Evolutionary conservation across 345 rosid genomes (phyloP).

Genomic region (Dovyalis caffra): DNA sequence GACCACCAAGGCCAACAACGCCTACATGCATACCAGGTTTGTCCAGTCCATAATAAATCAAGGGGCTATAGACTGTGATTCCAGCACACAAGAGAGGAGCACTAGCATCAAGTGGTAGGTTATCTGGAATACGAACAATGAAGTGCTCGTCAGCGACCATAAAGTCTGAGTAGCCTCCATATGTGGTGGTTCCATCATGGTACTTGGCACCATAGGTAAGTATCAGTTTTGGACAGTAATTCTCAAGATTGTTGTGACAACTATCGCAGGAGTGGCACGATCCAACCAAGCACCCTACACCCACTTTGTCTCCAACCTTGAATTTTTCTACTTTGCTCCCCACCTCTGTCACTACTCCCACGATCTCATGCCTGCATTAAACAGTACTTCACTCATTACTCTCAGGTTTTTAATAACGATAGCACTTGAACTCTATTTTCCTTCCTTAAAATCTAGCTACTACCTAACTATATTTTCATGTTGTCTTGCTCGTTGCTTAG

Average conservation of each 20-base stretch:
- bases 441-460: background rate
- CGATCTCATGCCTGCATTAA: background rate
- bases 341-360: background rate
- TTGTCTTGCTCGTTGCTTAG: background rate
- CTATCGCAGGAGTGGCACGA: background rate
- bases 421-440: background rate
- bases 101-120: background rate
- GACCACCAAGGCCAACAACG: background rate
- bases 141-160: background rate
- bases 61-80: background rate
- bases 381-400: background rate
- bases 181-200: background rate
- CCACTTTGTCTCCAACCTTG: background rate
- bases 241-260: background rate
- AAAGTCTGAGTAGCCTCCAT: background rate
- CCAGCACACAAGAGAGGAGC: background rate
- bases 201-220: background rate
- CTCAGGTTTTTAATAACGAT: background rate
- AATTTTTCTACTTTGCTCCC: background rate
- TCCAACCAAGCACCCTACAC: background rate
- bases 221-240: background rate
- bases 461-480: no score
- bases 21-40: background rate
- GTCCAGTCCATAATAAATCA: background rate
- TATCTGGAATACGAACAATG: background rate